Percentiles rank a stretch among this genome's conserved stretches.
These are phyloP conservation scores for Parafenestella ontariensis DNA, from an alignment of 2,329 filamentous ascomycete genomes.

Conservation along the genomic window DNA sequence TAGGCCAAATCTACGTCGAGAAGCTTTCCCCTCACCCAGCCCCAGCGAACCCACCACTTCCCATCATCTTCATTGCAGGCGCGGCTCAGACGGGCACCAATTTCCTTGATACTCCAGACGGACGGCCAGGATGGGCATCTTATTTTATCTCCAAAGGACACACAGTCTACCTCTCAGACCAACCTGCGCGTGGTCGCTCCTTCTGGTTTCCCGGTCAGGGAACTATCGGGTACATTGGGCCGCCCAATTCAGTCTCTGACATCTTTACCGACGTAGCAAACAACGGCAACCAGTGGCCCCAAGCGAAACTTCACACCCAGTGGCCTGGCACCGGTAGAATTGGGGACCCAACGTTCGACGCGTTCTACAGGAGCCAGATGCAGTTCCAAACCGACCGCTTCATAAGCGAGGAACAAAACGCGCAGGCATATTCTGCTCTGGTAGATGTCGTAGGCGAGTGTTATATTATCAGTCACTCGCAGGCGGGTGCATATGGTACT, in stretches of 20 bases:
- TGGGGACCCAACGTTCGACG: constrained; percentile 59
- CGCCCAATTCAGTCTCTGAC: constrained; percentile 22
- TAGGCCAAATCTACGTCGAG: constrained; percentile 21
- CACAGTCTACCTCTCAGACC: constrained; percentile 58
- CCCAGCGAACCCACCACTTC: not conserved
- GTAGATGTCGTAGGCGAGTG: constrained; percentile 53
- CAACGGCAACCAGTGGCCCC: constrained; percentile 47
- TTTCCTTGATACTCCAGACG: constrained; percentile 57
- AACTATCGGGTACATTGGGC: constrained; percentile 27
- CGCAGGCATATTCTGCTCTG: constrained; percentile 51
- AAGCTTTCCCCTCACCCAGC: constrained; percentile 25
- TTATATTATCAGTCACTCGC: constrained; percentile 60
- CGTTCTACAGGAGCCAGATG: constrained; percentile 56
- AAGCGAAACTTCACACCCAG: constrained; percentile 54
- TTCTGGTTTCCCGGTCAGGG: constrained; percentile 45
- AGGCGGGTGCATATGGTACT: constrained; percentile 51
- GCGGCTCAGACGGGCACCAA: constrained; percentile 40
- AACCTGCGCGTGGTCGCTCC: constrained; percentile 56
- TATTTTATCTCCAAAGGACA: constrained; percentile 57
- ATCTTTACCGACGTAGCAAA: constrained; percentile 46
- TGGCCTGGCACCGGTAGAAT: constrained; percentile 48
- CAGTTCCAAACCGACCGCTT: constrained; percentile 44
- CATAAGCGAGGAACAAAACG: constrained; percentile 42
- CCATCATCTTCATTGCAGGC: constrained; percentile 42
- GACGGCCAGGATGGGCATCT: constrained; percentile 57